Conservation (phyloP, 1,284 basidiomycete species). For the Bondarzewia mesenterica region DNA sequence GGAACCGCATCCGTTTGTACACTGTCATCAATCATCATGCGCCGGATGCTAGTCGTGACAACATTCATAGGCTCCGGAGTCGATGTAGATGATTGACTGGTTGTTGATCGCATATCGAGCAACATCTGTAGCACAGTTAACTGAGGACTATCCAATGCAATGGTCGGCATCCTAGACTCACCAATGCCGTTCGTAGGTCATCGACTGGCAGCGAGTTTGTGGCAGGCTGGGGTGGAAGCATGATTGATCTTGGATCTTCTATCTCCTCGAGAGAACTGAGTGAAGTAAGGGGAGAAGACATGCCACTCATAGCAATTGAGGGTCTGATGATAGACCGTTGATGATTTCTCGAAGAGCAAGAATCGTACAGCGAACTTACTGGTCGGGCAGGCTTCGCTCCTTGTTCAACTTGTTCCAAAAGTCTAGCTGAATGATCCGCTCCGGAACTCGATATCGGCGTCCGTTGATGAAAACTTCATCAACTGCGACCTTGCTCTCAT, state of each 20-base stretch:
- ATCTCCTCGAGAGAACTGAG: slow-evolving; percentile 66
- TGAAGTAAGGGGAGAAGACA: slow-evolving; percentile 70
- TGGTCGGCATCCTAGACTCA: slow-evolving; percentile 6
- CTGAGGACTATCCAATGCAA: too few relatives aligned
- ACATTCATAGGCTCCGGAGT: background rate
- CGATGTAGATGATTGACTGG: background rate
- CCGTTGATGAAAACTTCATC: slow-evolving; percentile 79
- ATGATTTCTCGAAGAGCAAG: background rate
- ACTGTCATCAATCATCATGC: background rate
- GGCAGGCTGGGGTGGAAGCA: slow-evolving; percentile 2
- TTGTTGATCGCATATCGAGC: background rate
- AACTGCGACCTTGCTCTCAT: slow-evolving; percentile 40
- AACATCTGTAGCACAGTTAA: background rate
- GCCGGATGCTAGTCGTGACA: background rate
- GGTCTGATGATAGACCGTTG: slow-evolving; percentile 22
- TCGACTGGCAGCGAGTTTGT: slow-evolving; percentile 22
- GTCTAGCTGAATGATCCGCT: slow-evolving; percentile 85
- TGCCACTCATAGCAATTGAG: slow-evolving; percentile 32
- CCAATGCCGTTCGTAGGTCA: slow-evolving; percentile 33
- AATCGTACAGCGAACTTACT: slow-evolving; percentile 30
- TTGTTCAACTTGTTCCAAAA: slow-evolving; percentile 86
- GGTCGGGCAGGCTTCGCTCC: slow-evolving; percentile 28
- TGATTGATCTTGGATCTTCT: slow-evolving; percentile 24
- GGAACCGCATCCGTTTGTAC: background rate
- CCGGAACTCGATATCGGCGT: slow-evolving; percentile 88